Conservation (phyloP, 495 filamentous ascomycete genomes). For the Tuber brumale region DNA sequence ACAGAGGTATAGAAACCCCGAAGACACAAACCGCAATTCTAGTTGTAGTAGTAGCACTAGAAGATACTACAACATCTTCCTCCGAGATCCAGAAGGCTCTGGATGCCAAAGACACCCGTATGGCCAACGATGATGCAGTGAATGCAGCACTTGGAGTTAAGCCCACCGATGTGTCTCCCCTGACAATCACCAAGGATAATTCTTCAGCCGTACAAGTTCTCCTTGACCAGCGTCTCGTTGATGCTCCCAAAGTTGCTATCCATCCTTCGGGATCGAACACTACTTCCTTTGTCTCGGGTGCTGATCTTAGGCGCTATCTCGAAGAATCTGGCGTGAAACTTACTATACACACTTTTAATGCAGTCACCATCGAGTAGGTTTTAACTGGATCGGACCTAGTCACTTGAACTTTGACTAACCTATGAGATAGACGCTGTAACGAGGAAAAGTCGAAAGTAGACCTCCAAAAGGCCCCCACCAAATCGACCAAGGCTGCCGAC, state of each 20-base stretch:
- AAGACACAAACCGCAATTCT: slow-evolving; percentile 40
- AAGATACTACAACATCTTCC: slow-evolving; percentile 38
- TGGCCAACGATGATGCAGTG: slow-evolving; percentile 38
- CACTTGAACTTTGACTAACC: not conserved
- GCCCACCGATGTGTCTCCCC: slow-evolving; percentile 38
- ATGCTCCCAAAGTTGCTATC: slow-evolving; percentile 35
- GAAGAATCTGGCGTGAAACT: slow-evolving; percentile 40
- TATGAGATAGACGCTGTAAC: not conserved
- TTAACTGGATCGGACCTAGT: not conserved
- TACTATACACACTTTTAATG: slow-evolving; percentile 14
- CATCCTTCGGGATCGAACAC: slow-evolving; percentile 39
- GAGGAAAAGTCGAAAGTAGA: not conserved
- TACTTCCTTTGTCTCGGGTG: slow-evolving; percentile 35
- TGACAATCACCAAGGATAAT: slow-evolving; percentile 40
- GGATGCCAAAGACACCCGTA: slow-evolving; percentile 40
- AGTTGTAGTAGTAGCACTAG: slow-evolving; percentile 40
- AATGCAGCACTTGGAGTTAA: slow-evolving; percentile 35
- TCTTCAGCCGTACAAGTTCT: slow-evolving; percentile 40
- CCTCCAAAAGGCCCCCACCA: slow-evolving; percentile 42
- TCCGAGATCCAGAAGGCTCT: slow-evolving; percentile 36
- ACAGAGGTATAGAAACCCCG: slow-evolving; percentile 35
- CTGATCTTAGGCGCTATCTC: slow-evolving; percentile 34
- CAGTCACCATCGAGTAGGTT: not conserved
- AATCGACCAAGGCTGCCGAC: slow-evolving; percentile 45
- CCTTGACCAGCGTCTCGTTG: slow-evolving; percentile 39